Base-by-base conservation (phyloP, 768 basidiomycete species). In the Lentinula detonsa region DNA sequence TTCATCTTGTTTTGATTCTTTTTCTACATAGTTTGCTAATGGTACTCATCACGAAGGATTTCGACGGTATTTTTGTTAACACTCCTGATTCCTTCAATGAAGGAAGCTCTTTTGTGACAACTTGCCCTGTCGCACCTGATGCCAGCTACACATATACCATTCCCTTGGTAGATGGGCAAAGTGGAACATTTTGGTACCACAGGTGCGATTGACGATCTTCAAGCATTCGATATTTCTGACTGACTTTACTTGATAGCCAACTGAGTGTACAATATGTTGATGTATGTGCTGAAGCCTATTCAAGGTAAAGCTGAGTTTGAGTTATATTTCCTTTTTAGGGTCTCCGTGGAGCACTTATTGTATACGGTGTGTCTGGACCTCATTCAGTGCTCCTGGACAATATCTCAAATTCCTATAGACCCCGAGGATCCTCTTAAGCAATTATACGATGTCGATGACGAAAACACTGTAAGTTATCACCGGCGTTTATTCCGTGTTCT, bases 361-460 rank as follows among this genome's bases (percentile, higher is more conserved):
- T 75, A 16, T 73, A 74, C 31, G 74, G 75, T 66, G 62, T n/a
- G 63, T 60, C 15, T 63, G 55, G 50, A 64, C 65, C 9, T 11
- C 13, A 21, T 39, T 16, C 40, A 4, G 8, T 5, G 8, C 28
- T 61, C 1, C 40, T 28, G 23, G 55, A 50, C 21, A 34, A 46
- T 21, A 16, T 57, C 28, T 49, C 37, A 55, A 10, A 43, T 21
- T 48, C 46, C 21, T 33, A 2, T 21, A 67, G 67, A 70, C 56
- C 76, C 76, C 37, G 52, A 76, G 15, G 80, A 81, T 63, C 81
- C 80, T n/a, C 73, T 69, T 33, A 63, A 59, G 5, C 3, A 68
- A 23, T 58, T 82, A 23, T 80, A 82, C 65, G 78, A 81, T 59
- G 70, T 79, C 16, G 79, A 81, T 58, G 73, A 81, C 63, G 75